Conservation (phyloP, 1,284 basidiomycete species). For the Apiotrichum veenhuisii region DNA sequence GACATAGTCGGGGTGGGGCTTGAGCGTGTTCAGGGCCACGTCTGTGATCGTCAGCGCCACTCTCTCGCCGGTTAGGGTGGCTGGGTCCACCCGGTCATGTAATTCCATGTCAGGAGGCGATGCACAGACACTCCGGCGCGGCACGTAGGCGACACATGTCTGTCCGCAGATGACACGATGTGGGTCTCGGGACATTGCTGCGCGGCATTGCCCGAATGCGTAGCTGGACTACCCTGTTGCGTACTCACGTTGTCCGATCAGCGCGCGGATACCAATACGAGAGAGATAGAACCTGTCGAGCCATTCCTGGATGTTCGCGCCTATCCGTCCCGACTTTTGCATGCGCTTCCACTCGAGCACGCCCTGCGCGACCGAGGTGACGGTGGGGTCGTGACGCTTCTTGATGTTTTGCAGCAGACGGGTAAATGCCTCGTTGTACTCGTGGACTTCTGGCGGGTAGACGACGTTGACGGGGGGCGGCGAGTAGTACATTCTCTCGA, state of each 20-base stretch:
- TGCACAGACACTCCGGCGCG: too few relatives aligned
- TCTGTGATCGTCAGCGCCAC: slow-evolving; percentile 54
- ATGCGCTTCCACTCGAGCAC: slow-evolving; percentile 61
- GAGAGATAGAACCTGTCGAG: slow-evolving; percentile 96
- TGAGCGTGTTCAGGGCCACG: slow-evolving; percentile 84
- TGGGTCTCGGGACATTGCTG: too few relatives aligned
- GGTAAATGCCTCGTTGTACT: slow-evolving; percentile 92
- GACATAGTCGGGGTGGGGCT: slow-evolving; percentile 85
- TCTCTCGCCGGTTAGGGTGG: neutral
- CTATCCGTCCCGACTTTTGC: slow-evolving; percentile 51
- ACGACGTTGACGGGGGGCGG: slow-evolving; percentile 60
- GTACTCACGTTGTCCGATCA: slow-evolving; percentile 69
- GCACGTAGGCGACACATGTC: too few relatives aligned
- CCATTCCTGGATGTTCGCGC: slow-evolving; percentile 89
- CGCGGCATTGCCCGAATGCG: too few relatives aligned
- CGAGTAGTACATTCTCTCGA: slow-evolving; percentile 74
- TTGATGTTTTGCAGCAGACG: slow-evolving; percentile 85
- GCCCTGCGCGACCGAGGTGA: slow-evolving; percentile 92
- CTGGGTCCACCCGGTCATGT: neutral
- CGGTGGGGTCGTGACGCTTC: slow-evolving; percentile 91
- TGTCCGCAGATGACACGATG: neutral
- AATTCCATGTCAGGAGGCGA: neutral
- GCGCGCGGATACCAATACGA: slow-evolving; percentile 91
- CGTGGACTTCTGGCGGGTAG: slow-evolving; percentile 90
- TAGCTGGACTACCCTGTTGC: too few relatives aligned